Conservation (phyloP, 225 moss, liverwort and hornwort species). For the Asterella californica region DNA sequence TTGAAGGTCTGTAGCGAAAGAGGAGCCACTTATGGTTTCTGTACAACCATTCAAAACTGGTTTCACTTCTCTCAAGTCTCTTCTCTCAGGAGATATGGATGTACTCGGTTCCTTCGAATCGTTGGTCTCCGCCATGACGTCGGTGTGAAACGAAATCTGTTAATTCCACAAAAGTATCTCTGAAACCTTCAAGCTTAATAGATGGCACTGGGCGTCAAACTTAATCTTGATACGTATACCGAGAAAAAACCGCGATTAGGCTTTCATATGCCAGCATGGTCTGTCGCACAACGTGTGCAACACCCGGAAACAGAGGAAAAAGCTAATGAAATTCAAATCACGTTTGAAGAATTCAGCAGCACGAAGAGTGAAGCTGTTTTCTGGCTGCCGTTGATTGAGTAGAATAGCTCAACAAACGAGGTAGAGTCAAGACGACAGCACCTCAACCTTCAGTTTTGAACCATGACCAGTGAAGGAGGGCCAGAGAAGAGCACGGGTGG, state of each 20-base stretch:
- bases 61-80: slow-evolving; percentile 13
- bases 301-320: not conserved
- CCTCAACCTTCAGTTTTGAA: too few species aligned
- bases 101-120: not conserved
- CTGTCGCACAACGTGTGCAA: not conserved
- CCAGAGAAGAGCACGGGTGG: too few species aligned
- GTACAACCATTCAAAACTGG: not conserved
- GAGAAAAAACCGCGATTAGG: not conserved
- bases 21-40: not conserved
- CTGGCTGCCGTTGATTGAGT: too few species aligned
- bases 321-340: too few species aligned
- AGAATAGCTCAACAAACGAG: too few species aligned
- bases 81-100: not conserved
- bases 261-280: not conserved
- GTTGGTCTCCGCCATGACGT: not conserved
- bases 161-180: not conserved
- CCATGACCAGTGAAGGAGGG: too few species aligned
- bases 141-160: not conserved
- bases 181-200: not conserved
- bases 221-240: not conserved
- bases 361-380: too few species aligned
- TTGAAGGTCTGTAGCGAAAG: slow-evolving; percentile 19
- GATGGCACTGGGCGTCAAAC: not conserved
- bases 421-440: too few species aligned
- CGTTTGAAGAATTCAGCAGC: too few species aligned